Evolutionary conservation across 371 early-diverging fungal species (phyloP).

Genomic region (Quaeritorhiza haematococci): DNA sequence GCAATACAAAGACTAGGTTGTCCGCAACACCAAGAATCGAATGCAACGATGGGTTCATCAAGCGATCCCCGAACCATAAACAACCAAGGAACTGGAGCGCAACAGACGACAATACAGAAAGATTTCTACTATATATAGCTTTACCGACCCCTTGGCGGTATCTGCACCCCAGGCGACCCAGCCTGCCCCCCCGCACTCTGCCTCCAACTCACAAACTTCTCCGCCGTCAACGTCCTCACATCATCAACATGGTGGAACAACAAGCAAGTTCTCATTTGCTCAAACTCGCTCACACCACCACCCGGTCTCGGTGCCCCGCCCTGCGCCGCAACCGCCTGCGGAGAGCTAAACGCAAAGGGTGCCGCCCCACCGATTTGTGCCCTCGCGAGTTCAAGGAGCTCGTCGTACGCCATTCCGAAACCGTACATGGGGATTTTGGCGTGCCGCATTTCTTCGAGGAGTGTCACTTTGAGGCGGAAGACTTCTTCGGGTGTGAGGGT

Average conservation of each 20-base stretch:
- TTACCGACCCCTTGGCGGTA: too few relatives aligned
- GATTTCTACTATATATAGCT: too few relatives aligned
- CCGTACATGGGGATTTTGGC: slow-evolving; percentile 40
- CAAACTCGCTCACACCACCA: slow-evolving; percentile 24
- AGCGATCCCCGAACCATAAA: too few relatives aligned
- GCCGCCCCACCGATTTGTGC: slow-evolving; percentile 1
- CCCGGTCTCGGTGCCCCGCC: slow-evolving; percentile 8
- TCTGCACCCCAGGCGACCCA: too few relatives aligned
- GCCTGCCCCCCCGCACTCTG: slow-evolving; percentile 29
- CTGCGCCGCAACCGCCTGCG: not conserved
- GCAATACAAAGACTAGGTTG: too few relatives aligned
- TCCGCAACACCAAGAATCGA: too few relatives aligned
- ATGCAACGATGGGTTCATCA: too few relatives aligned
- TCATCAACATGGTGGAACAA: slow-evolving; percentile 45
- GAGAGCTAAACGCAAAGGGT: slow-evolving; percentile 13
- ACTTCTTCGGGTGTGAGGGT: slow-evolving; percentile 57
- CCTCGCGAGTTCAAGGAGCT: slow-evolving; percentile 8
- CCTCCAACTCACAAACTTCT: slow-evolving; percentile 55
- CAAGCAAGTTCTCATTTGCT: slow-evolving; percentile 21
- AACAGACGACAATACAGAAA: too few relatives aligned
- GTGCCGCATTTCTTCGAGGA: slow-evolving; percentile 44
- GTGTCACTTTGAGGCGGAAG: slow-evolving; percentile 42
- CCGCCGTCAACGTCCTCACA: slow-evolving; percentile 47
- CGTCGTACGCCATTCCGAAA: slow-evolving; percentile 25
- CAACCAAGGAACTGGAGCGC: too few relatives aligned